Percentiles rank a stretch among this genome's conserved stretches.
Evolutionary conservation across 768 basidiomycete species (phyloP).

Genomic region (Auricularia auricula-judae): DNA sequence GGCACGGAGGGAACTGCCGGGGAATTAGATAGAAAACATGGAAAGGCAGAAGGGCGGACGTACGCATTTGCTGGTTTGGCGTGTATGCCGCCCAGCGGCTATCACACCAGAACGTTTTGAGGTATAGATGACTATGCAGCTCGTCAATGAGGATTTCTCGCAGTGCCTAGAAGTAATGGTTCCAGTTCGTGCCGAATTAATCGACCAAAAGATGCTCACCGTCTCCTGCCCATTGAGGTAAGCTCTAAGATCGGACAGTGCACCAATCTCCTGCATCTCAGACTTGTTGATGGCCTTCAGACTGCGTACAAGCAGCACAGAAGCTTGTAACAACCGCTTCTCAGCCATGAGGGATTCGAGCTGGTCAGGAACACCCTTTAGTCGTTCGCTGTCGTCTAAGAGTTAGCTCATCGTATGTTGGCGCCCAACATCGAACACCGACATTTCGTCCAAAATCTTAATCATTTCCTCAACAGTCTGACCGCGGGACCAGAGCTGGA

Average conservation of each 20-base stretch:
- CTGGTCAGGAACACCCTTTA: constrained; percentile 84
- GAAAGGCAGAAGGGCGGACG: constrained; percentile 20
- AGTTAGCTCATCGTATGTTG: constrained; percentile 7
- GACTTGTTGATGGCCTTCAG: constrained; percentile 83
- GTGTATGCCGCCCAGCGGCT: constrained; percentile 80
- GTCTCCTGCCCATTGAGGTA: constrained; percentile 82
- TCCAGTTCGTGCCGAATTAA: neutral
- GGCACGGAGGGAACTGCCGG: constrained; percentile 53
- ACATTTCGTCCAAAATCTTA: constrained; percentile 91
- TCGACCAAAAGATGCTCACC: constrained; percentile 34
- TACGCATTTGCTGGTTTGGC: constrained; percentile 68
- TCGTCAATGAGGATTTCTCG: constrained; percentile 92
- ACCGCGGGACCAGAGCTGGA: constrained; percentile 79
- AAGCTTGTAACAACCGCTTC: constrained; percentile 83
- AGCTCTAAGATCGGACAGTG: constrained; percentile 73
- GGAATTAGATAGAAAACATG: constrained; percentile 1
- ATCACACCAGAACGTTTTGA: constrained; percentile 95
- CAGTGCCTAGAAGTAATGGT: constrained; percentile 45
- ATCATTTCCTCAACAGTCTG: constrained; percentile 95
- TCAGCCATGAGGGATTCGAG: constrained; percentile 93
- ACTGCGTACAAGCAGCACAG: constrained; percentile 75
- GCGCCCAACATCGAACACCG: constrained; percentile 15
- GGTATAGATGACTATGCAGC: constrained; percentile 91
- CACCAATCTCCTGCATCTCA: constrained; percentile 95
- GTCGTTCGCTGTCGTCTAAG: constrained; percentile 52